These are phyloP conservation scores for Gloeophyllum trabeum DNA, from an alignment of 768 basidiomycete species.

Conservation along the genomic window DNA sequence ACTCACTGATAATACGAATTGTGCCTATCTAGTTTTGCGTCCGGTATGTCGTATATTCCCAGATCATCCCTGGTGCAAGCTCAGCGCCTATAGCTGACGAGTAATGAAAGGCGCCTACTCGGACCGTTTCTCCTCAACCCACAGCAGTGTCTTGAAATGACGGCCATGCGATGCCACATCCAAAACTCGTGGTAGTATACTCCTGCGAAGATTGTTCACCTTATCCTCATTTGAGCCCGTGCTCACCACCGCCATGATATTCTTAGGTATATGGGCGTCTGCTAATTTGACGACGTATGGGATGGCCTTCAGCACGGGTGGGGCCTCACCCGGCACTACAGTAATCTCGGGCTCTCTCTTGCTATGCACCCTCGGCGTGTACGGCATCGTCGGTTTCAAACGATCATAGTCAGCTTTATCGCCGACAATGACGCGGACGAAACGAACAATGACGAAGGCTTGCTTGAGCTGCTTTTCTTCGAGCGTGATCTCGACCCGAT, in stretches of 20 bases:
- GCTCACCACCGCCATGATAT: slow-evolving; percentile 9
- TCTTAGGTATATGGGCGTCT: not conserved
- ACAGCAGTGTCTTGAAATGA: slow-evolving; percentile 39
- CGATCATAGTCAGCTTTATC: slow-evolving; percentile 30
- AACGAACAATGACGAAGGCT: slow-evolving; percentile 36
- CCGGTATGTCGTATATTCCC: slow-evolving; percentile 23
- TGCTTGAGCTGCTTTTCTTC: slow-evolving; percentile 30
- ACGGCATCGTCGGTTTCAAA: slow-evolving; percentile 34
- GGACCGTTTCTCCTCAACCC: slow-evolving; percentile 34
- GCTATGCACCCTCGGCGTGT: slow-evolving; percentile 26
- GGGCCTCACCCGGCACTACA: slow-evolving; percentile 10
- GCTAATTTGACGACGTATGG: slow-evolving; percentile 4
- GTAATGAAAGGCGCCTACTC: slow-evolving; percentile 10
- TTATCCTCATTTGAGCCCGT: slow-evolving; percentile 16
- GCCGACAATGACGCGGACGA: slow-evolving; percentile 33
- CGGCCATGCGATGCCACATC: slow-evolving; percentile 28
- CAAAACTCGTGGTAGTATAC: slow-evolving; percentile 27
- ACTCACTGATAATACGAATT: slow-evolving; percentile 34
- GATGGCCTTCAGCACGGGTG: slow-evolving; percentile 1
- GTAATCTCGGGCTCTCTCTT: slow-evolving; percentile 6
- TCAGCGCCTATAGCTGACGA: not conserved
- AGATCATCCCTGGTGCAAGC: slow-evolving; percentile 16
- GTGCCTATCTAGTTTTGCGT: slow-evolving; percentile 22
- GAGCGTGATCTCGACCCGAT: slow-evolving; percentile 42
- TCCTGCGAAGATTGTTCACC: slow-evolving; percentile 15